Evolutionary conservation across 345 rosid species (phyloP), one percentile per base, ranked within the genome.

Genomic region (Trapa bicornis): DNA sequence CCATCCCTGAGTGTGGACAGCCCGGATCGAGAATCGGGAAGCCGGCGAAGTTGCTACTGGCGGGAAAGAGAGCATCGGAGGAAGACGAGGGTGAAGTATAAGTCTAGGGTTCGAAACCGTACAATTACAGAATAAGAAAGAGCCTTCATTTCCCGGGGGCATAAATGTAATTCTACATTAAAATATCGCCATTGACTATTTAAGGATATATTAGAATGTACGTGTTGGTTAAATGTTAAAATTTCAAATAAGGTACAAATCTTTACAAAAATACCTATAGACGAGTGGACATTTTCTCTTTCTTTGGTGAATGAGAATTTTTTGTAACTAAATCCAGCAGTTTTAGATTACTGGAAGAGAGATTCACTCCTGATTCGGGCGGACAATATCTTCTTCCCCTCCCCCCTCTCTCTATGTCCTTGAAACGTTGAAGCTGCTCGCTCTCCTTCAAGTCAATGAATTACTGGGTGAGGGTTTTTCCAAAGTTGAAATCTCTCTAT

Each of bases 101-200:
- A 38, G 56, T 67, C 64, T 60, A 45, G 70, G 71, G 29, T 58
- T 68, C 71, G 43, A 68, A 68, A 68, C 56, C 38, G 14, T 12
- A 52, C 47, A 12, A 3, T 58, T 35, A 38, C 63, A 58, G 63
- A 58, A 11, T 7, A 1, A 45, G 45, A 42, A 8, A 22, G 29
- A 22, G 29, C 29, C 29, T 22, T 22, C 29, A 22, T 22, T 22
- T 22, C 29, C 29, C 29, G 29, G 29, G 29, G 29, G 29, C 29
- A 22, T 22, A 22, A 22, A 22, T 22, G 29, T 22, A 22, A 22
- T 22, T 22, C 29, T 22, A 22, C 0, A 22, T 22, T 22, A 22
- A 22, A 22, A 22, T 22, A 22, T 22, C 29, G 29, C 29, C 29
- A 22, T 22, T 22, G 29, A 22, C 29, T 22, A 22, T 22, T 22